Conservation (phyloP, 306 rosid genomes). For the Prunus mongolica region DNA sequence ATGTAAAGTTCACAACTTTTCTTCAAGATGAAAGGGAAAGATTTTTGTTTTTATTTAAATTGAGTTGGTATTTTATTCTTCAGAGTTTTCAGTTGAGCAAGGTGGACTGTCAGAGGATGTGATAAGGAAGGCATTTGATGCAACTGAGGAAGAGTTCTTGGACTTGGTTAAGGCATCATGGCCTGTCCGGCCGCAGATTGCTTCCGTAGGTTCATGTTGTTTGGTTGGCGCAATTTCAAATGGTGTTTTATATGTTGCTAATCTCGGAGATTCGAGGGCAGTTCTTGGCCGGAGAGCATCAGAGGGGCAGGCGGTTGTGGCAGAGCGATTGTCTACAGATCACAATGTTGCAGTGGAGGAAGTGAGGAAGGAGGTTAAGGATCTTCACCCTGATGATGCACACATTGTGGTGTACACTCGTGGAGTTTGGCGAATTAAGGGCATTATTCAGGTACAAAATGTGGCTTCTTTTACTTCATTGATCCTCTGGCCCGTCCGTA, state of each 20-base stretch:
- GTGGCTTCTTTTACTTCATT: background rate
- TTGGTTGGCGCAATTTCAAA: conserved; percentile 56
- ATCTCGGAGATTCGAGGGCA: conserved; percentile 70
- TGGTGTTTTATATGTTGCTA: conserved; percentile 53
- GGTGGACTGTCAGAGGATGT: conserved; percentile 68
- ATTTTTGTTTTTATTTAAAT: background rate
- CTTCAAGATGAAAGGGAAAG: background rate
- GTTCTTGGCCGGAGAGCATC: conserved; percentile 52
- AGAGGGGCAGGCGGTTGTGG: conserved; percentile 33
- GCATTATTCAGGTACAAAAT: conserved; percentile 61
- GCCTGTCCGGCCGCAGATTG: conserved; percentile 48
- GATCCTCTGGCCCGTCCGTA: background rate
- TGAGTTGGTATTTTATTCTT: background rate
- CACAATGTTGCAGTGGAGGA: conserved; percentile 67
- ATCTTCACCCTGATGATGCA: conserved; percentile 70
- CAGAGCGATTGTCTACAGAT: conserved; percentile 64
- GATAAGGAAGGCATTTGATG: conserved; percentile 53
- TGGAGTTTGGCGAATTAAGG: conserved; percentile 73
- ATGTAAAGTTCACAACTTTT: background rate
- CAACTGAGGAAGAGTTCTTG: conserved; percentile 56
- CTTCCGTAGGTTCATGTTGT: conserved; percentile 70
- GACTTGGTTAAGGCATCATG: conserved; percentile 49
- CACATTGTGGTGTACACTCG: conserved; percentile 49
- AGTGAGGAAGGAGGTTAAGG: conserved; percentile 61
- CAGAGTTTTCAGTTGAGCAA: conserved; percentile 50